phyloP scores from a whole-genome alignment of 257 asterid genomes.

The Echites panduratus region DNA sequence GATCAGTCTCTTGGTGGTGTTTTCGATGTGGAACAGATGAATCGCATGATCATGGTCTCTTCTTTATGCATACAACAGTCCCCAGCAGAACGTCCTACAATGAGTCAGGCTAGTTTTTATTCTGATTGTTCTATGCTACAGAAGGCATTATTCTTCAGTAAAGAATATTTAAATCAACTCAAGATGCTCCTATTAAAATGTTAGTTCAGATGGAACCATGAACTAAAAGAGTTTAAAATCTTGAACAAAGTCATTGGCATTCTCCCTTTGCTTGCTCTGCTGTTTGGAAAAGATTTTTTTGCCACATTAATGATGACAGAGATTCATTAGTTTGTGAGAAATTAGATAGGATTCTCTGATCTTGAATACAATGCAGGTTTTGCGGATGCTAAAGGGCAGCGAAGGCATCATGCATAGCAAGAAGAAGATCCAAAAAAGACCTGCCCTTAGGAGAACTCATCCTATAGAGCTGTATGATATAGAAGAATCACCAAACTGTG shows the following conservation, averaged over 20 bases:
- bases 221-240: no score
- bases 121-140: no score
- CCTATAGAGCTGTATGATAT: conserved; percentile 18
- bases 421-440: conserved; percentile 66
- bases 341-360: neutral
- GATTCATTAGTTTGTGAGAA: neutral
- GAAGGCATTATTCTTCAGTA: no score
- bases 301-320: neutral
- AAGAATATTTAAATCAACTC: no score
- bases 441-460: conserved; percentile 50
- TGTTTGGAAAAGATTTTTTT: neutral
- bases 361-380: conserved; percentile 36
- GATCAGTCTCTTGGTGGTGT: conserved; percentile 63
- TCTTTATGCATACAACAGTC: conserved; percentile 65
- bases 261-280: neutral
- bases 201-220: no score
- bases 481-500: conserved; percentile 14
- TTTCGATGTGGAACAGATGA: conserved; percentile 61
- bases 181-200: no score
- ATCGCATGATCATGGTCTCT: conserved; percentile 56
- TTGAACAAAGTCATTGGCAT: no score
- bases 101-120: conserved; percentile 62
- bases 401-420: conserved; percentile 50
- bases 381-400: conserved; percentile 67
- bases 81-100: conserved; percentile 71